These are phyloP conservation scores for Coemansia umbellata DNA, from an alignment of 192 early-diverging fungal genomes.

Conservation along the genomic window DNA sequence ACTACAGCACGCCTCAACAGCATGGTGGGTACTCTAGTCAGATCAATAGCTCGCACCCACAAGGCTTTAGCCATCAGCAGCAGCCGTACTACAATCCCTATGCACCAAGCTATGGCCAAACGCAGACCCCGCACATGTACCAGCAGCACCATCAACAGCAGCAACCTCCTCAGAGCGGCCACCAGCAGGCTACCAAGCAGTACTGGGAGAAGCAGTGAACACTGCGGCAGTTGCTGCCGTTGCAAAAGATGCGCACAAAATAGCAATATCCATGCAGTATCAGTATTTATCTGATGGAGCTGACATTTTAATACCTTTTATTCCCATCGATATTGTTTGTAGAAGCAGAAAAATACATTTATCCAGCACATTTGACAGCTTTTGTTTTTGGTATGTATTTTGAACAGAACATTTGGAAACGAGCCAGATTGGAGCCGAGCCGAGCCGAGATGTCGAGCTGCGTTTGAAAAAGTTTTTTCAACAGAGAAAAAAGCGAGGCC, in stretches of 20 bases:
- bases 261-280: neutral
- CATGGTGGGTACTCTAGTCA: conserved; percentile 44
- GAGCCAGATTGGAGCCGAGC: neutral
- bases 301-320: neutral
- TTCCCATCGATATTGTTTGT: neutral
- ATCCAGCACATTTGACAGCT: neutral
- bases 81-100: conserved; percentile 47
- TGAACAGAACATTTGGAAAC: neutral
- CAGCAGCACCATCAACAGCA: conserved; percentile 42
- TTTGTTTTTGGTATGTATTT: too few species aligned
- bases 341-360: neutral
- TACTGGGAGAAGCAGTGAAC: conserved; percentile 46
- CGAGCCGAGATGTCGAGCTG: neutral
- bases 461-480: neutral
- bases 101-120: conserved; percentile 37
- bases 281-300: neutral
- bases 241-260: too few species aligned
- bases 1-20: conserved; percentile 51
- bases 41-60: conserved; percentile 32
- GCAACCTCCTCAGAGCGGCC: conserved; percentile 17
- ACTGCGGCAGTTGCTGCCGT: too few species aligned
- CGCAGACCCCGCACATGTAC: conserved; percentile 46
- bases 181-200: conserved; percentile 32
- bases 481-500: neutral
- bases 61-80: conserved; percentile 36